Conservation (phyloP, 495 filamentous ascomycete genomes). For the Xylaria intraflava region DNA sequence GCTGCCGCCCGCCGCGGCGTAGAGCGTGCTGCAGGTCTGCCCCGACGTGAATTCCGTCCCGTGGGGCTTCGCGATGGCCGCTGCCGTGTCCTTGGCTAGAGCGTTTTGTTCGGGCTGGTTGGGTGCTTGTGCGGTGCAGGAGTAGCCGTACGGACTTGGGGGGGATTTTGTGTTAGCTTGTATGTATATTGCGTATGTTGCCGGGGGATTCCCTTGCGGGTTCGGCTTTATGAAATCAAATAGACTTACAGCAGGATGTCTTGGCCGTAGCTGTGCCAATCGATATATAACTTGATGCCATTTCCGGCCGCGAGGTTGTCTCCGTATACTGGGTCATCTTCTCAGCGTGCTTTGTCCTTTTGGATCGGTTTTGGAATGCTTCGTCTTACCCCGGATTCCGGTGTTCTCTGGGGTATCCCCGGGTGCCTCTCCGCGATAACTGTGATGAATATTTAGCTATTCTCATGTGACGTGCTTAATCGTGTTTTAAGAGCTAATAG, state of each 20-base stretch:
- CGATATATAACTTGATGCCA: constrained; percentile 55
- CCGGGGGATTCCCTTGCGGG: too few species aligned
- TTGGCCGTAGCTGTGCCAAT: constrained; percentile 57
- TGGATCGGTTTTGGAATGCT: background rate
- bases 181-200: background rate
- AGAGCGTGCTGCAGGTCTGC: constrained; percentile 52
- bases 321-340: constrained; percentile 21
- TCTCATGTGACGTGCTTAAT: background rate
- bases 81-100: constrained; percentile 29
- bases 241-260: constrained; percentile 26
- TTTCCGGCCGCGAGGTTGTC: constrained; percentile 34
- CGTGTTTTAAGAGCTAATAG: background rate
- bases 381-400: constrained; percentile 22
- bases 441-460: constrained; percentile 1
- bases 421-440: constrained; percentile 27
- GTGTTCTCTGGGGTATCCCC: constrained; percentile 30
- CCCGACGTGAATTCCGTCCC: constrained; percentile 46
- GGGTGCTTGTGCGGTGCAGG: constrained; percentile 29
- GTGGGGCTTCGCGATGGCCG: constrained; percentile 40
- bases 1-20: constrained; percentile 46
- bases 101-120: constrained; percentile 44
- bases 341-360: background rate
- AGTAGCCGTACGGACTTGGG: constrained; percentile 32
- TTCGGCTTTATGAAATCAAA: background rate
- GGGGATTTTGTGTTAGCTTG: constrained; percentile 5